Evolutionary conservation across 495 filamentous ascomycete species (phyloP).

Genomic region (Podospora pseudoanserina): DNA sequence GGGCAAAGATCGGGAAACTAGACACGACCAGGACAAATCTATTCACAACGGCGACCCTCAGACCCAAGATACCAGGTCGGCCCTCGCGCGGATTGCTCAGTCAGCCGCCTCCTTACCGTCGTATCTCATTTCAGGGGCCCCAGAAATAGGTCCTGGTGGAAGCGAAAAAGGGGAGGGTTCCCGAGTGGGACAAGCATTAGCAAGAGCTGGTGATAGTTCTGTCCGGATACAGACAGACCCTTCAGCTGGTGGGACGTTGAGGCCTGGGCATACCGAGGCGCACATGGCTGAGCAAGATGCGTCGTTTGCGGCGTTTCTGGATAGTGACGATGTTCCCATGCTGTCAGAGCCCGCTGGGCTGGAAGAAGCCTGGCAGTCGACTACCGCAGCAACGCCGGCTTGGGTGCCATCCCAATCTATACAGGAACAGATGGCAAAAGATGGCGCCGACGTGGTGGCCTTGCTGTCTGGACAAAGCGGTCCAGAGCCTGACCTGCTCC

Average conservation of each 20-base stretch:
- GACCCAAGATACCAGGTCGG: neutral
- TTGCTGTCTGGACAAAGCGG: slow-evolving; percentile 33
- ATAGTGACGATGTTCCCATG: slow-evolving; percentile 28
- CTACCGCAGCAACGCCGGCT: neutral
- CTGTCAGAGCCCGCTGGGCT: slow-evolving; percentile 24
- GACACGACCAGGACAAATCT: neutral
- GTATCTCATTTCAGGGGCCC: slow-evolving; percentile 21
- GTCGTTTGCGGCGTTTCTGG: slow-evolving; percentile 45
- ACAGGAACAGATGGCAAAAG: slow-evolving; percentile 36
- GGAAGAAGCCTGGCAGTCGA: slow-evolving; percentile 21
- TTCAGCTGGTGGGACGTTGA: slow-evolving; percentile 34
- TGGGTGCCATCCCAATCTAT: slow-evolving; percentile 19
- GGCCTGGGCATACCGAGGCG: slow-evolving; percentile 28
- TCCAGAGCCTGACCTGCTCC: slow-evolving; percentile 22
- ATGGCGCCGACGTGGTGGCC: slow-evolving; percentile 45
- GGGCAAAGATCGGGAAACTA: slow-evolving; percentile 19
- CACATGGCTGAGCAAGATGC: slow-evolving; percentile 38
- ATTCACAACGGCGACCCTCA: neutral
- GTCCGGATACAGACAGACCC: slow-evolving; percentile 54
- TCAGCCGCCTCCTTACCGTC: slow-evolving; percentile 28
- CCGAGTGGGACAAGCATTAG: slow-evolving; percentile 12
- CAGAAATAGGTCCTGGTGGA: slow-evolving; percentile 9
- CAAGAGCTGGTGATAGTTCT: slow-evolving; percentile 26
- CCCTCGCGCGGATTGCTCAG: slow-evolving; percentile 25
- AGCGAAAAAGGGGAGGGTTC: slow-evolving; percentile 28